Conservation (phyloP, 805 yeast species). For the Wickerhamiella spandovensis region DNA sequence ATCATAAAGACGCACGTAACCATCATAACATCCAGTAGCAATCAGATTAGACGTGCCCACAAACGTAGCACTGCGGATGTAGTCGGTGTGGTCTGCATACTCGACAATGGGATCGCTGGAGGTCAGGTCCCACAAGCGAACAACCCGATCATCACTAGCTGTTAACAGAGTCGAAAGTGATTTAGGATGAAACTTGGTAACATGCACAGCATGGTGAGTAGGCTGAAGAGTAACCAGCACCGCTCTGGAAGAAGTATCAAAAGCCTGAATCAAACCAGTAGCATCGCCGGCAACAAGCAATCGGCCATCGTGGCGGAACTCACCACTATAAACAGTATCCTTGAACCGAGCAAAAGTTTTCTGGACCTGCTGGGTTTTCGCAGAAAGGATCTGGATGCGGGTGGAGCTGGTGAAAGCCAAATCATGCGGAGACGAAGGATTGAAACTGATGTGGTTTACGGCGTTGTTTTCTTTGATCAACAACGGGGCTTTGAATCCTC, state of each 20-base stretch:
- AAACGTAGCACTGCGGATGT: slow-evolving; percentile 69
- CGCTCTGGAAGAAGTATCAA: slow-evolving; percentile 71
- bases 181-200: slow-evolving; percentile 79
- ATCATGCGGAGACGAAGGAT: slow-evolving; percentile 71
- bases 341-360: slow-evolving; percentile 80
- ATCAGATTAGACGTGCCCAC: slow-evolving; percentile 64
- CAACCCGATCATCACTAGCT: slow-evolving; percentile 83
- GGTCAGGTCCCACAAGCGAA: slow-evolving; percentile 82
- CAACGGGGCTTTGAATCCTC: slow-evolving; percentile 73
- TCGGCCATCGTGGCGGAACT: slow-evolving; percentile 83
- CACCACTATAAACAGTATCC: slow-evolving; percentile 85
- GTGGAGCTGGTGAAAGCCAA: slow-evolving; percentile 89
- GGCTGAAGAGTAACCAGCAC: slow-evolving; percentile 71
- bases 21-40: slow-evolving; percentile 93
- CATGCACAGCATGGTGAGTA: slow-evolving; percentile 79
- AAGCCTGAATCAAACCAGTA: slow-evolving; percentile 80
- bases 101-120: slow-evolving; percentile 59
- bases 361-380: slow-evolving; percentile 84
- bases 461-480: slow-evolving; percentile 89
- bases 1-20: slow-evolving; percentile 71
- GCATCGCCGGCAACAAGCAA: slow-evolving; percentile 91
- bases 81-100: slow-evolving; percentile 64
- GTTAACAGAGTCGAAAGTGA: slow-evolving; percentile 63
- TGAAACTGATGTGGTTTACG: slow-evolving; percentile 75
- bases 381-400: slow-evolving; percentile 80